Evolutionary conservation across 805 yeast species (phyloP).

Genomic region (Cyberlindnera petersonii): DNA sequence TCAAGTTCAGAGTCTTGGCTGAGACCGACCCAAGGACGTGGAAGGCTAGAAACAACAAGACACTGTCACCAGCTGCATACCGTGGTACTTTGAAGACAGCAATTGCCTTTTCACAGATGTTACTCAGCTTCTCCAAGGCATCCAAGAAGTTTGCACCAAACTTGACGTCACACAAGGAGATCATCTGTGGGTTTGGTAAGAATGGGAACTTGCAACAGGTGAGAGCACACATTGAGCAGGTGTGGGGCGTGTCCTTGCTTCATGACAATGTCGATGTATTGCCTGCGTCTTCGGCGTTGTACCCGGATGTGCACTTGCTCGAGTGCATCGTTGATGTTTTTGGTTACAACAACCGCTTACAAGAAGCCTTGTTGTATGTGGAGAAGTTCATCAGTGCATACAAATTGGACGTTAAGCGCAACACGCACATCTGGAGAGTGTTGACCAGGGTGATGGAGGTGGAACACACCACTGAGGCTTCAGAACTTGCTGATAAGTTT

Average conservation of each 20-base stretch:
- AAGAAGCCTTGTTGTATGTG: slow-evolving; percentile 15
- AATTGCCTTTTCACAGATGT: slow-evolving; percentile 9
- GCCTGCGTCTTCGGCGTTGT: slow-evolving; percentile 14
- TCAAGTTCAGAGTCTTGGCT: slow-evolving; percentile 17
- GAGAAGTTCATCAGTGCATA: slow-evolving; percentile 17
- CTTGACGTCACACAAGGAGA: slow-evolving; percentile 20
- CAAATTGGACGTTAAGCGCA: slow-evolving; percentile 4
- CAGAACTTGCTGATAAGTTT: slow-evolving; percentile 8
- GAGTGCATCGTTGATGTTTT: slow-evolving; percentile 17
- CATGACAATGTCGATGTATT: slow-evolving; percentile 1
- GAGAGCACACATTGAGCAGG: slow-evolving; percentile 16
- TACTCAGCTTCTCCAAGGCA: slow-evolving; percentile 7
- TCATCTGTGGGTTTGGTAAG: slow-evolving; percentile 22
- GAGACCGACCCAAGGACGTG: slow-evolving; percentile 19
- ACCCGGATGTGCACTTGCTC: slow-evolving; percentile 21
- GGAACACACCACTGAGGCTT: slow-evolving; percentile 3
- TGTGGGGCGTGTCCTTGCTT: slow-evolving; percentile 21
- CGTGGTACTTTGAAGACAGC: slow-evolving; percentile 10
- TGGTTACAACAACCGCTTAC: slow-evolving; percentile 13
- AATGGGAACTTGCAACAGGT: slow-evolving; percentile 19
- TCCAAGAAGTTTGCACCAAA: slow-evolving; percentile 15
- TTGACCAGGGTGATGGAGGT: slow-evolving; percentile 12
- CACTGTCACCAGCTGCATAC: slow-evolving; percentile 9
- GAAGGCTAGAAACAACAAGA: slow-evolving; percentile 5
- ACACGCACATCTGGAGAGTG: slow-evolving; percentile 18